Evolutionary conservation across 176 grass and related monocot species (phyloP).

Genomic region (Musa itinerans): DNA sequence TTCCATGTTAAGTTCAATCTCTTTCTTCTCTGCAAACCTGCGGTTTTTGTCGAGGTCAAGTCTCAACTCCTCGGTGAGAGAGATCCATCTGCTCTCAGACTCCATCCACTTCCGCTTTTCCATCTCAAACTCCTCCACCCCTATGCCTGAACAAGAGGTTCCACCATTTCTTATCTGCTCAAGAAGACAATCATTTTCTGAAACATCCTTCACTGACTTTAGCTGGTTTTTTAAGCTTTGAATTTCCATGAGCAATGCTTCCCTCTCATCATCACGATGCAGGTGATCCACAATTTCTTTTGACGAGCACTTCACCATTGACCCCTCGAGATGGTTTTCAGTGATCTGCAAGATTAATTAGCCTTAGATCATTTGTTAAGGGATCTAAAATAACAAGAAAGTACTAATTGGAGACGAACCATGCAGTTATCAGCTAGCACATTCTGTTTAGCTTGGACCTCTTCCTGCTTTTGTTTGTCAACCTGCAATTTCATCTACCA

Average conservation of each 20-base stretch:
- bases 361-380: background rate
- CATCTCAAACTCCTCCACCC: constrained; percentile 55
- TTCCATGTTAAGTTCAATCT: constrained; percentile 59
- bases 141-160: constrained; percentile 15
- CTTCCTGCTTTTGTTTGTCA: constrained; percentile 39
- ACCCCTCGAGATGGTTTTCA: background rate
- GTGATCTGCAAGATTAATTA: constrained; percentile 12
- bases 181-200: constrained; percentile 46
- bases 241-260: constrained; percentile 38
- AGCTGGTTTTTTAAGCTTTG: constrained; percentile 43
- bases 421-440: background rate
- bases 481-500: constrained; percentile 30
- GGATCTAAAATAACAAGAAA: background rate
- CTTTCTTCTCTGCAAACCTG: constrained; percentile 68
- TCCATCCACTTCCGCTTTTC: constrained; percentile 86
- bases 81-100: constrained; percentile 97
- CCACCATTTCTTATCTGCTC: constrained; percentile 65
- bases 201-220: constrained; percentile 21
- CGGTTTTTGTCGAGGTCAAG: constrained; percentile 74
- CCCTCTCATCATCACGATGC: constrained; percentile 26
- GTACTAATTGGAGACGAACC: background rate
- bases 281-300: background rate
- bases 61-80: constrained; percentile 71
- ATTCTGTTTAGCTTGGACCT: constrained; percentile 9
- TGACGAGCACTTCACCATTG: too few relatives aligned